Evolutionary conservation across 192 early-diverging fungal genomes (phyloP).

Genomic region (Umbelopsis sp.): DNA sequence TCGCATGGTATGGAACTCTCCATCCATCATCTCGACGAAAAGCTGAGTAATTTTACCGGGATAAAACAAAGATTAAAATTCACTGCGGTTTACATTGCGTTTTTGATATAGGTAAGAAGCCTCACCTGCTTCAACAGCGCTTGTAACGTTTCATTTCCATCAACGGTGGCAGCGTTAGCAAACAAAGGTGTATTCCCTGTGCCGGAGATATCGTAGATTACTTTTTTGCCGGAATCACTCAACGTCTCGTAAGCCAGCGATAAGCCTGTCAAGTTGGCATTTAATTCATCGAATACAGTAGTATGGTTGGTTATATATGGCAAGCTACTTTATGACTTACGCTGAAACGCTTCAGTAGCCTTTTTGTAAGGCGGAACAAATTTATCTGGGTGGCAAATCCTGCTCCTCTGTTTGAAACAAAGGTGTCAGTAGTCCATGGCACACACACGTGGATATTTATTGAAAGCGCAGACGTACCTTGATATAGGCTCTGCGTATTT

Average conservation of each 20-base stretch:
- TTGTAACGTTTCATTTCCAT: conserved; percentile 17
- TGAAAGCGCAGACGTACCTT: conserved; percentile 30
- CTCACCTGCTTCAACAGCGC: conserved; percentile 16
- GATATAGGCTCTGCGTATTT: conserved; percentile 53
- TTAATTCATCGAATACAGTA: background rate
- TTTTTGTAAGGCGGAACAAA: conserved; percentile 56
- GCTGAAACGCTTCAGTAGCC: conserved; percentile 60
- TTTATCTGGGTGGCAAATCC: conserved; percentile 63
- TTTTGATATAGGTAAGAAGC: too few species aligned
- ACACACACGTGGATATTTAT: background rate
- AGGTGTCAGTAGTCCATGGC: background rate
- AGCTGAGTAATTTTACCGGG: background rate
- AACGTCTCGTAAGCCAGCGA: conserved; percentile 60
- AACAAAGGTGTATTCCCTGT: background rate
- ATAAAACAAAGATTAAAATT: too few species aligned
- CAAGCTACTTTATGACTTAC: conserved; percentile 27
- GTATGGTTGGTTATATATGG: background rate
- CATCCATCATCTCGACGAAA: conserved; percentile 22
- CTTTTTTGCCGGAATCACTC: conserved; percentile 50
- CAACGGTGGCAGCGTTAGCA: conserved; percentile 12
- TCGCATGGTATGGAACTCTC: conserved; percentile 14
- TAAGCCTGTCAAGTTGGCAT: conserved; percentile 39
- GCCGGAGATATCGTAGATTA: conserved; percentile 57
- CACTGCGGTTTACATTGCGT: too few species aligned
- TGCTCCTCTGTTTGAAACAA: conserved; percentile 39